Percentiles rank a stretch among this genome's conserved stretches.
phyloP scores from a whole-genome alignment of 2,329 filamentous ascomycete species.

The Trichoderma aggressivum region DNA sequence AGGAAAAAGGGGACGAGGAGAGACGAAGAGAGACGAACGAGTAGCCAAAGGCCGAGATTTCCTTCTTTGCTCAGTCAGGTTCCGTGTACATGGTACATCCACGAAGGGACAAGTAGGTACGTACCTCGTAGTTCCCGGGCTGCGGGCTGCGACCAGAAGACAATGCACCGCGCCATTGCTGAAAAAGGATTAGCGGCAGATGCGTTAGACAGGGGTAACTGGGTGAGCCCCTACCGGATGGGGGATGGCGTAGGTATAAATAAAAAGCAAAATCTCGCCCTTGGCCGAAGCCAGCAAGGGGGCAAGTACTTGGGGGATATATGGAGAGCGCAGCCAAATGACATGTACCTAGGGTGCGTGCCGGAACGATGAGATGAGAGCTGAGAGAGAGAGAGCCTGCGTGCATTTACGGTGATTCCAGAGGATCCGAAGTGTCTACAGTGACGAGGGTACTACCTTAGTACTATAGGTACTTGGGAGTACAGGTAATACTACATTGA shows the following conservation, averaged over 20 bases:
- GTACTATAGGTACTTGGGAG: too few species aligned
- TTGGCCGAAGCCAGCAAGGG: constrained; percentile 1
- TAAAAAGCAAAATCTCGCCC: background rate
- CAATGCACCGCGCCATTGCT: background rate
- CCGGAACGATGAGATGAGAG: background rate
- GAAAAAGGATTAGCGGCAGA: background rate
- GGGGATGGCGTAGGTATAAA: constrained; percentile 5
- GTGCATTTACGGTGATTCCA: background rate
- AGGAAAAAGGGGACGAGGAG: constrained; percentile 25
- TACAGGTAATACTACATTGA: too few species aligned
- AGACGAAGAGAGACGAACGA: constrained; percentile 38
- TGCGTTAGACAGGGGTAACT: background rate
- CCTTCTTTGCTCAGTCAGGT: background rate
- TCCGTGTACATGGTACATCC: background rate
- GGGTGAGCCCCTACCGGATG: background rate
- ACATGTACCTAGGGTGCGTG: background rate
- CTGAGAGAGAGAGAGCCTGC: background rate
- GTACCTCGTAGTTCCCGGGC: background rate
- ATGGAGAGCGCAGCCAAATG: background rate
- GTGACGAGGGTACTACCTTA: too few species aligned
- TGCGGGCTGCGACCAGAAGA: background rate
- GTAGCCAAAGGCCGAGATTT: constrained; percentile 37
- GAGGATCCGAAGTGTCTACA: background rate
- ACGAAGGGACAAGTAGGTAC: background rate
- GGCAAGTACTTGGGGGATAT: background rate